Evolutionary conservation across 768 basidiomycete genomes (phyloP).

Genomic region (Tulasnella sp.): DNA sequence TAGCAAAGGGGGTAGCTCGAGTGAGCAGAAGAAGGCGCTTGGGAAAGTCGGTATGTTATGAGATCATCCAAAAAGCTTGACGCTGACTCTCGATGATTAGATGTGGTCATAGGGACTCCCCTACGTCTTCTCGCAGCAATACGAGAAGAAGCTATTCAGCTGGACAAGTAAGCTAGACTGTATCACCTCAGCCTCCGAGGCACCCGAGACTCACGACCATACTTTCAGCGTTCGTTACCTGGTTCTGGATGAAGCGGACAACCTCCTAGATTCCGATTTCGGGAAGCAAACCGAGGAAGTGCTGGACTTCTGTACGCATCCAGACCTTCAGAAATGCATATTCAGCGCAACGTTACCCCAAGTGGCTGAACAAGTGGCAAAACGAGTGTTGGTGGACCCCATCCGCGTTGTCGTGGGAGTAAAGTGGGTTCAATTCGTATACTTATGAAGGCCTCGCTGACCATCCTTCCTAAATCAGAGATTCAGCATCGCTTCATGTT

Average conservation of each 20-base stretch:
- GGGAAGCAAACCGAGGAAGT: constrained; percentile 82
- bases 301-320: constrained; percentile 58
- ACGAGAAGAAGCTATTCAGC: constrained; percentile 49
- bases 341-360: constrained; percentile 94
- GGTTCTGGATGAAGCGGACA: constrained; percentile 83
- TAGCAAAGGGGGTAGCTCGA: constrained; percentile 73
- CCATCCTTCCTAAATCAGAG: constrained; percentile 36
- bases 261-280: constrained; percentile 84
- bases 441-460: background rate
- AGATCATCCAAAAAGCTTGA: background rate
- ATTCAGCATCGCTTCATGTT: constrained; percentile 88
- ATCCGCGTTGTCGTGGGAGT: constrained; percentile 92
- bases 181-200: background rate
- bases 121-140: constrained; percentile 75
- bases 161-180: constrained; percentile 51
- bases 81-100: constrained; percentile 30
- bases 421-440: constrained; percentile 48
- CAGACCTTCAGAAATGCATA: constrained; percentile 68
- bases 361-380: constrained; percentile 73
- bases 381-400: constrained; percentile 73
- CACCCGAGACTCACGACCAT: background rate
- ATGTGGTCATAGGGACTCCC: constrained; percentile 88
- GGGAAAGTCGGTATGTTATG: constrained; percentile 65
- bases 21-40: constrained; percentile 49
- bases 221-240: constrained; percentile 64